Evolutionary conservation across 2,329 filamentous ascomycete species (phyloP).

Genomic region (Alternaria triticimaculans): DNA sequence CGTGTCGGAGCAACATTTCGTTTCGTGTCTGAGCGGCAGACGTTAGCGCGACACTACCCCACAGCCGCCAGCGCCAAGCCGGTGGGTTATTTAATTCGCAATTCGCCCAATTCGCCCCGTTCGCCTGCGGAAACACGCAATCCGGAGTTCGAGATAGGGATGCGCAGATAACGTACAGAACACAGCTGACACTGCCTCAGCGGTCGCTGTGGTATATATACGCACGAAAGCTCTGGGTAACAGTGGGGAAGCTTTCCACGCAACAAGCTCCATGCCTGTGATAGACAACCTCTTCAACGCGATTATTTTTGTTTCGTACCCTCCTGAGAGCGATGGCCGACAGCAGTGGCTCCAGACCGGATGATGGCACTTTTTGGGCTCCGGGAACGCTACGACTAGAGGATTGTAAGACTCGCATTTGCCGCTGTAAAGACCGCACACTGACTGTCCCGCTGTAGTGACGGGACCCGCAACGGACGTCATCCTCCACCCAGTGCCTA

Average conservation of each 20-base stretch:
- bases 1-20: background rate
- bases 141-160: background rate
- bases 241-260: background rate
- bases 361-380: slow-evolving; percentile 15
- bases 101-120: slow-evolving; percentile 2
- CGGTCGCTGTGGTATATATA: slow-evolving; percentile 1
- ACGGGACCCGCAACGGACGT: slow-evolving; percentile 3
- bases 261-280: background rate
- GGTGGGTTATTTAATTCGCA: background rate
- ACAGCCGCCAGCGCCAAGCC: slow-evolving; percentile 5
- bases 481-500: slow-evolving; percentile 17
- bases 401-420: slow-evolving; percentile 4
- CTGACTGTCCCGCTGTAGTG: slow-evolving; percentile 6
- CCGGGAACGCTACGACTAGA: slow-evolving; percentile 16
- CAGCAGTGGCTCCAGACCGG: background rate
- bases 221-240: background rate
- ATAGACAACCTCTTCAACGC: background rate
- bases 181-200: background rate
- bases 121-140: background rate
- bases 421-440: background rate
- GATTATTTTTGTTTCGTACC: background rate
- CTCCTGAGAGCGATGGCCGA: background rate
- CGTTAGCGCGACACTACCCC: background rate
- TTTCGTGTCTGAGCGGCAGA: slow-evolving; percentile 1
- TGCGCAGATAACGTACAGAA: background rate